Evolutionary conservation across 805 yeast species (phyloP).

Genomic region (Alloascoidea hylecoeti): DNA sequence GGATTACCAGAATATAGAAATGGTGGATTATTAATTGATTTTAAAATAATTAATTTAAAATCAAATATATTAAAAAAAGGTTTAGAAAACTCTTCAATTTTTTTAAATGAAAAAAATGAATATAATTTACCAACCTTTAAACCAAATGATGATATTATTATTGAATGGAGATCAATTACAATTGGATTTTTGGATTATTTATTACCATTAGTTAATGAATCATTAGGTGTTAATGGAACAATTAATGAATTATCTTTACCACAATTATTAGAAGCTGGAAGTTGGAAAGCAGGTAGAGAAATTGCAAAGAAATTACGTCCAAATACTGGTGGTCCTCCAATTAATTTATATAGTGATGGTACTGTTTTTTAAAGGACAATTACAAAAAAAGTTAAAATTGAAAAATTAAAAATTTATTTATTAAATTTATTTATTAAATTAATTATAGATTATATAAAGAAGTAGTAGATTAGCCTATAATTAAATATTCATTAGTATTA

Average conservation of each 20-base stretch:
- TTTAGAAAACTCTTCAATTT: constrained; percentile 16
- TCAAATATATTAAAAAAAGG: constrained; percentile 24
- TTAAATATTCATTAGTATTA: too few species aligned
- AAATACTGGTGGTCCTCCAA: constrained; percentile 44
- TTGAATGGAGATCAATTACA: constrained; percentile 55
- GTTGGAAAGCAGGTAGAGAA: constrained; percentile 53
- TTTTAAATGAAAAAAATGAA: constrained; percentile 8
- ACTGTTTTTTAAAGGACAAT: constrained; percentile 44
- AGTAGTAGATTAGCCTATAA: too few species aligned
- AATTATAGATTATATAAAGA: too few species aligned
- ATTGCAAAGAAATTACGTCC: constrained; percentile 39
- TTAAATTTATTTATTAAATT: too few species aligned
- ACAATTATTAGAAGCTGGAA: constrained; percentile 54
- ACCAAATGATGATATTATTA: constrained; percentile 45
- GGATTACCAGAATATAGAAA: constrained; percentile 51
- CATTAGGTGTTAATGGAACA: constrained; percentile 19
- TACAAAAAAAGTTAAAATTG: neutral
- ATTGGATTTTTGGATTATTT: constrained; percentile 40
- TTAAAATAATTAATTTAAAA: constrained; percentile 34
- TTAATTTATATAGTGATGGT: constrained; percentile 47
- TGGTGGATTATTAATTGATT: constrained; percentile 49
- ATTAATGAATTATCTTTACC: constrained; percentile 27
- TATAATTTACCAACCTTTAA: constrained; percentile 30
- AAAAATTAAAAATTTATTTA: too few species aligned
- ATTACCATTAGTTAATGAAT: constrained; percentile 34